Evolutionary conservation across 805 yeast species (phyloP), one percentile per base, ranked within the genome.

Genomic region (Nakazawaea peltata): DNA sequence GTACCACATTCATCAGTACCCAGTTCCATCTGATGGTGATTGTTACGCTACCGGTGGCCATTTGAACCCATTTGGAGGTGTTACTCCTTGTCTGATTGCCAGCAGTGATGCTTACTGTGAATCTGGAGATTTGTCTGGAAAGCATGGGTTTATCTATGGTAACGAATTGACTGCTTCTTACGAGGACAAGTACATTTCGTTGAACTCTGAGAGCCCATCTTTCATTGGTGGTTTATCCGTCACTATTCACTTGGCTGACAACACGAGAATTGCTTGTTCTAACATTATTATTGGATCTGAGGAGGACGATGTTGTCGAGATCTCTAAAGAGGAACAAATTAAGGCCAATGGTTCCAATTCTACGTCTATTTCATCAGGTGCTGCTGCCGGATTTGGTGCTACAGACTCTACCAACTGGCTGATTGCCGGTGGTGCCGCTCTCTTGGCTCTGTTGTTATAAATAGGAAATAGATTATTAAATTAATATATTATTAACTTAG

Each of bases 221-320:
- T 58, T 50, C 35, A 53, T 67, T 34, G 55, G 65, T 34, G 69
- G 69, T 13, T 65, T 56, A 43, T 64, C 79, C 3, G 45, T 72
- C 30, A 66, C 65, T 14, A 63, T 74, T 46, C 80, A 74, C 48
- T 65, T 54, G 47, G 64, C 64, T 27, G 65, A 69, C 47, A 50
- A 61, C 31, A 63, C 73, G 26, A 65, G 62, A 43, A 63, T 73
- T 49, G 79, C 81, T 13, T 74, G 81, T 51, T 71, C 77, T 13
- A 69, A 71, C 44, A 69, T 73, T 32, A 50, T 51, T 30, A 40
- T 49, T 13, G 33, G 30, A 32, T 7, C 24, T 23, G 27, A 23
- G 16, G 26, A 21, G 18, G 14, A 11, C 8, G 43, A 41, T 16
- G 27, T 13, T 11, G 24, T 34, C 26, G 41, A 38, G 29, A n/a